Base-by-base conservation (phyloP, 2,329 filamentous ascomycete genomes). In the Ceratocystis ficicola region DNA sequence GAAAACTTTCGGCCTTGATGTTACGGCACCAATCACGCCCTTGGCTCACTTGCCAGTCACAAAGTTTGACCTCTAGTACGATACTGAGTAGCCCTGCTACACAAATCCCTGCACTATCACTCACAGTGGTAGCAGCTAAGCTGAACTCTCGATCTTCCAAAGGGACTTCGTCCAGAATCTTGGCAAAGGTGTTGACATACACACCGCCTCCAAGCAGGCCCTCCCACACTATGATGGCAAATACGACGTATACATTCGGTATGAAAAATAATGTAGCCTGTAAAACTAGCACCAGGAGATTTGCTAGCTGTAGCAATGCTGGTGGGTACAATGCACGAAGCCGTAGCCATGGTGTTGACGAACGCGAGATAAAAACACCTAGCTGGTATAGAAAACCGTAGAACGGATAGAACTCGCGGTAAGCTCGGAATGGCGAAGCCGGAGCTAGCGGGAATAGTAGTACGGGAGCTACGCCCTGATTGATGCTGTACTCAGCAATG, bases 381-480 rank as follows among this genome's bases (percentile, higher is more conserved):
- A 92, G 79, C 77, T 99, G 93, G 75, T 99, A 97, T 68, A 97
- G 86, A 66, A 95, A 92, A 69, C 88, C 88, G 75, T 99, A 99
- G 69, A 93, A 90, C 0, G 93, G 92, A 72, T 99, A 99, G 74
- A 96, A 97, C 41, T 86, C 87, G 50, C 93, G 86, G 73, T 86
- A 94, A 70, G 90, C 83, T 41, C 78, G 76, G 73, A 97, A 97
- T 0, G 94, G 94, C 0, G 89, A 87, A 10, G 82, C 76, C 17
- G 55, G 55, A 0, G 80, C 73, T 0, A 96, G 79, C 0, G 92
- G 90, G 73, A 96, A 99, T 3, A 99, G 82, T 0, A 97, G 79
- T 0, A 91, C 96, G 0, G 94, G 93, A 0, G 90, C 81, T 0
- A 97, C 90, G 44, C 92, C 93, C 77, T 96, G 92, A 77, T 97